Base-by-base conservation (phyloP, 1,284 basidiomycete species). In the Boletus mariae region DNA sequence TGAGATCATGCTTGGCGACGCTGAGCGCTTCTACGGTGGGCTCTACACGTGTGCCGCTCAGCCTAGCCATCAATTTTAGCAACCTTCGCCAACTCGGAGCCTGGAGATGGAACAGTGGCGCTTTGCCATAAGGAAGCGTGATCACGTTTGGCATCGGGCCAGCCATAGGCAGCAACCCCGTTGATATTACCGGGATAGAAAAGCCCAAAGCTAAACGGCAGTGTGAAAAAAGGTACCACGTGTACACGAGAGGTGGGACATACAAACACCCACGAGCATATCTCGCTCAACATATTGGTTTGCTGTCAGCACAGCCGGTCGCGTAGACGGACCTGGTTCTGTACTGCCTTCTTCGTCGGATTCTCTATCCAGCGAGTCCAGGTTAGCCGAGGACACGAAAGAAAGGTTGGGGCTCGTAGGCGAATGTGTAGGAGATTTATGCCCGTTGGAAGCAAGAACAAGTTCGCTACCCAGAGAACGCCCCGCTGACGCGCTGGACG, bases 51-150 rank as follows among this genome's bases (percentile, higher is more conserved):
- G 86, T 85, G 20, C 76, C 79, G 53, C 84, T 83, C 54, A 90
- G 66, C 53, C 83, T 74, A 23, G 85, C 87, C 80, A 90, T 81
- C 42, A 91, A 64, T 61, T 82, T 86, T 44, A 91, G 72, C 45
- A 90, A 61, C 61, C 83, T 81, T 31, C 81, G 79, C 88, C 89
- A 91, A 57, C 71, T 83, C 12, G 82, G 80, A 2, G 85, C 84
- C 61, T 85, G 84, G 32, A 91, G 69, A 65, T 90, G 85, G 55
- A 90, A 74, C 13, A 85, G 78, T 7, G 83, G 80, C 46, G 76
- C 80, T 58, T 79, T 80, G 5, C 83, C 85, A 61, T 82, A 86
- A 2, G 85, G 85, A 50, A 91, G 71, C 8, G 80, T 77, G 31
- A 91, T 82, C 42, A 88, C 78, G 59, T 85, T 84, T 5, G 88